Evolutionary conservation across 768 basidiomycete genomes (phyloP).

Genomic region (Harrya chromipes): DNA sequence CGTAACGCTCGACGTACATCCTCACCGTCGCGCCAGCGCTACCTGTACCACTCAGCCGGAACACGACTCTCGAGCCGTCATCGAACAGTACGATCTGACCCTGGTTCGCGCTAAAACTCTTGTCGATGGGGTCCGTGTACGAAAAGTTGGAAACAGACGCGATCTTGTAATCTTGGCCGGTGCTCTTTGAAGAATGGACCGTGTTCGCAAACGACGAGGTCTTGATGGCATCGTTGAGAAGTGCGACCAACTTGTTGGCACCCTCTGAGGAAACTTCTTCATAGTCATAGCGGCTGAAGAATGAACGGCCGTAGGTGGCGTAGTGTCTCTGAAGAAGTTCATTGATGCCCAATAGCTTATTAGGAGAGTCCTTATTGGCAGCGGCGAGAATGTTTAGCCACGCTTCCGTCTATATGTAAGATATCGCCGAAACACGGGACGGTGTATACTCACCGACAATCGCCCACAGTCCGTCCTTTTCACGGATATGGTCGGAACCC

Average conservation of each 20-base stretch:
- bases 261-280: conserved; percentile 94
- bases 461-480: conserved; percentile 99
- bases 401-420: conserved; percentile 44
- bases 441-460: conserved; percentile 66
- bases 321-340: conserved; percentile 89
- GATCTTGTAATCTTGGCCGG: conserved; percentile 72
- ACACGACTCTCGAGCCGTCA: conserved; percentile 93
- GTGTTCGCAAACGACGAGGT: conserved; percentile 66
- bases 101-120: conserved; percentile 90
- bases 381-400: conserved; percentile 98
- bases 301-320: conserved; percentile 89
- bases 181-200: conserved; percentile 62
- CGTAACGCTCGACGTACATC: conserved; percentile 93
- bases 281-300: conserved; percentile 99
- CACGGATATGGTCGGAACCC: conserved; percentile 99
- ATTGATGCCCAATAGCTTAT: conserved; percentile 83
- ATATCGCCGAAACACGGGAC: conserved; percentile 4
- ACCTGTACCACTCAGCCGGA: conserved; percentile 94
- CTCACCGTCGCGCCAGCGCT: conserved; percentile 95
- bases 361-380: conserved; percentile 71
- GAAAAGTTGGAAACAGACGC: conserved; percentile 81
- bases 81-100: conserved; percentile 90
- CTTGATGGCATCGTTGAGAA: conserved; percentile 70
- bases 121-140: conserved; percentile 98
- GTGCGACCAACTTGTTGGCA: conserved; percentile 79